Evolutionary conservation across 108 stramenopile species (phyloP), one percentile per base, ranked within the genome.

Genomic region (Skeletonema menzelii): DNA sequence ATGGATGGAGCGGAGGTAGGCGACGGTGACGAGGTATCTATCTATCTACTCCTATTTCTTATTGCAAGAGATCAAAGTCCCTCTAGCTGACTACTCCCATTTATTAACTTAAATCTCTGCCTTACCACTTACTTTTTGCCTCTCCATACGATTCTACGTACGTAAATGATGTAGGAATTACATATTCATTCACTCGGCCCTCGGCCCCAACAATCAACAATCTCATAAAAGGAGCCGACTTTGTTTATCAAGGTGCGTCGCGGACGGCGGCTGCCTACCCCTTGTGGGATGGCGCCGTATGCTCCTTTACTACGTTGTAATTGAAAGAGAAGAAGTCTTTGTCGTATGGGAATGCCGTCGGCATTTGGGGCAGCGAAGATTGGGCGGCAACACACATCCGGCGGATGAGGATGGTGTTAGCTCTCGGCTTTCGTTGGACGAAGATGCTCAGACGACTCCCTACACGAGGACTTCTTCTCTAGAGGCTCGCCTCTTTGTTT

Each of bases 201-300:
- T n/a, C n/a, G n/a, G n/a, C n/a, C n/a, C n/a, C n/a, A n/a, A n/a
- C n/a, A n/a, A n/a, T 53, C 49, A 8, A 53, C 49, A 24, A n/a
- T 3, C 46, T 19, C 49, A 53, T 6, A 53, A 53, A 53, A 53
- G 49, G 49, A 53, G 49, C 49, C 49, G 49, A 53, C 49, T 22
- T 53, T 42, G 40, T 70, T 70, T 61, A 31, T 35, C 24, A 59
- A 78, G 77, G 77, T 78, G 77, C 77, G 77, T 78, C 77, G 77
- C 70, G 70, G 77, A 78, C 77, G 77, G 77, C 76, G 76, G 76
- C 70, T 53, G 49, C 49, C 49, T 53, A 49, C 46, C 53, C 58
- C 30, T 44, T 66, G n/a, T 24, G 59, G 66, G 74, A 65, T 44
- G 22, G 63, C 61, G 75, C 74, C 61, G 74, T 69, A 76, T 63